Percentiles rank a stretch among this genome's conserved stretches.
Evolutionary conservation across 306 rosid species (phyloP).

Genomic region (Gynostemma pentaphyllum): DNA sequence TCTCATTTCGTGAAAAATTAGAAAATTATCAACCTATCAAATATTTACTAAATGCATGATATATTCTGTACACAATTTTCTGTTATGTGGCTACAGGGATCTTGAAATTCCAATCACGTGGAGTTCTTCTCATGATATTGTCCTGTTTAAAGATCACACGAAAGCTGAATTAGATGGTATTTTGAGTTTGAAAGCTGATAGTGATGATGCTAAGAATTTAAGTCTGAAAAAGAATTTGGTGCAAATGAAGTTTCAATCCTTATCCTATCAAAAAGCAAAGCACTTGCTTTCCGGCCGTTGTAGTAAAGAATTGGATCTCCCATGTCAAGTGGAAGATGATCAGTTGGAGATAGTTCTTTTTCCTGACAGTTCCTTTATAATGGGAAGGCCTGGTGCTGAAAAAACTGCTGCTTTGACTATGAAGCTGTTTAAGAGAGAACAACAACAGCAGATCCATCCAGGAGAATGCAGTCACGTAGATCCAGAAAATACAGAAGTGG

Average conservation of each 20-base stretch:
- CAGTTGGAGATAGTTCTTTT: constrained; percentile 40
- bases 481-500: background rate
- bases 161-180: constrained; percentile 18
- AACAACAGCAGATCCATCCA: constrained; percentile 16
- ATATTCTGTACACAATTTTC: background rate
- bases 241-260: constrained; percentile 50
- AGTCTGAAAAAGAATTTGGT: constrained; percentile 33
- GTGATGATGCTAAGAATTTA: constrained; percentile 26
- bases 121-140: constrained; percentile 24
- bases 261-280: constrained; percentile 30
- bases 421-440: constrained; percentile 49
- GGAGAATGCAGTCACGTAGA: constrained; percentile 16
- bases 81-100: constrained; percentile 26
- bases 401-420: constrained; percentile 51
- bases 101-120: constrained; percentile 46
- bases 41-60: background rate
- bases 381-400: constrained; percentile 61
- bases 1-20: background rate
- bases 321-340: constrained; percentile 40
- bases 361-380: constrained; percentile 38
- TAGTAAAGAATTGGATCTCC: constrained; percentile 38
- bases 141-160: constrained; percentile 18
- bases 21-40: background rate
- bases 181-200: constrained; percentile 13
- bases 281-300: constrained; percentile 37